Percentiles rank a stretch among this genome's conserved stretches.
These are phyloP conservation scores for Poa pratensis DNA, from an alignment of 176 grass and related monocot genomes.

Conservation along the genomic window DNA sequence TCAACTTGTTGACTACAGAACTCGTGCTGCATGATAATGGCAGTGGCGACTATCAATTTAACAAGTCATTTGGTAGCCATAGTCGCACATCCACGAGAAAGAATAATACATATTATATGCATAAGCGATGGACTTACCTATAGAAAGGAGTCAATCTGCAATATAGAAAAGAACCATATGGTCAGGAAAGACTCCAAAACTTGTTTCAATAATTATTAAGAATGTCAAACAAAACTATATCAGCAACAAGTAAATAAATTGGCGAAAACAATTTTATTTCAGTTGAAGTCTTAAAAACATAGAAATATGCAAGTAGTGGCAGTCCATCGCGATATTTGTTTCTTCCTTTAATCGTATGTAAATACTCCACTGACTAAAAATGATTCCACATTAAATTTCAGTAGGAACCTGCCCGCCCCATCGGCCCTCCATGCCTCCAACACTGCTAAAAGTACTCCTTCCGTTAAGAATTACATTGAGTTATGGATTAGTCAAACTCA, in stretches of 20 bases:
- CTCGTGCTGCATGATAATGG: slow-evolving; percentile 60
- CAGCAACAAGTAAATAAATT: neutral
- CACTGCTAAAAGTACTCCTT: too few species aligned
- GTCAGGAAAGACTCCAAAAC: slow-evolving; percentile 36
- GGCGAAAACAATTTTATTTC: neutral
- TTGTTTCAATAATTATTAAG: slow-evolving; percentile 24
- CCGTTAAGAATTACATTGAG: too few species aligned
- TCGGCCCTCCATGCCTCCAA: neutral
- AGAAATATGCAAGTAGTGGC: neutral
- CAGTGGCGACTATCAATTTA: slow-evolving; percentile 35
- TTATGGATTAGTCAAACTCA: too few species aligned
- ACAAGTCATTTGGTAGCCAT: slow-evolving; percentile 1
- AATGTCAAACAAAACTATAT: neutral
- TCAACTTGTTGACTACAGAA: slow-evolving; percentile 67
- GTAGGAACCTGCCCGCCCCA: neutral
- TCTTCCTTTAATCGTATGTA: neutral
- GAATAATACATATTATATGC: slow-evolving; percentile 10
- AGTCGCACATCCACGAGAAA: slow-evolving; percentile 24
- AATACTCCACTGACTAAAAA: neutral
- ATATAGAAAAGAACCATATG: slow-evolving; percentile 26
- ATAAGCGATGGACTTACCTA: slow-evolving; percentile 56
- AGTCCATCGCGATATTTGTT: neutral
- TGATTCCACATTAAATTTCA: neutral
- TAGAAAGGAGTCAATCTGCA: slow-evolving; percentile 98
- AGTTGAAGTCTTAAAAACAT: neutral